These are phyloP conservation scores for Tagetes patula DNA, from an alignment of 129 eudicot species.

Conservation along the genomic window DNA sequence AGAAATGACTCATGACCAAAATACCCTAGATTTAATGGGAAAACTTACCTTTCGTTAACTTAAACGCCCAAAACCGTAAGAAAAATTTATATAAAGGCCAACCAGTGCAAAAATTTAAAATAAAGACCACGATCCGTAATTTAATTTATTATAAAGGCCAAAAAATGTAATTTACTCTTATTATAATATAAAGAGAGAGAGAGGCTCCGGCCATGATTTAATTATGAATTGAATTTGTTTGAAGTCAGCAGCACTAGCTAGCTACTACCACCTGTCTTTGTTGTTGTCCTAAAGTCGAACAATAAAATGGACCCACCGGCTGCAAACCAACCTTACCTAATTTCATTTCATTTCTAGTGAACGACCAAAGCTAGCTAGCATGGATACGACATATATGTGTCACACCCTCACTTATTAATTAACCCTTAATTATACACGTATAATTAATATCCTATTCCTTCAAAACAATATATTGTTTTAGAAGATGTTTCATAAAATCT, in stretches of 20 bases:
- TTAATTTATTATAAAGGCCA: not conserved
- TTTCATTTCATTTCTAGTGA: slow-evolving; percentile 17
- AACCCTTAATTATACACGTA: no score
- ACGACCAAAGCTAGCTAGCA: not conserved
- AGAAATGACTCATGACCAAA: no score
- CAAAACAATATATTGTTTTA: no score
- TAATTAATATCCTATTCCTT: no score
- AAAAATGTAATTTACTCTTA: not conserved
- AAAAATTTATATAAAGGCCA: no score
- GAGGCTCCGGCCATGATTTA: no score
- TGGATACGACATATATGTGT: not conserved
- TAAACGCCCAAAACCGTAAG: no score
- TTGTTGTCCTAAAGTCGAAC: slow-evolving; percentile 24
- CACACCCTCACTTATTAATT: not conserved
- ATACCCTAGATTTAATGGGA: no score
- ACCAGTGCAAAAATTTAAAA: no score
- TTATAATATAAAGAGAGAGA: not conserved
- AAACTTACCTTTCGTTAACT: no score
- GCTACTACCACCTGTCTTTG: not conserved
- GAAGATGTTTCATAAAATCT: no score
- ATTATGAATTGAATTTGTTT: not conserved
- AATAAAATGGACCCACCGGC: slow-evolving; percentile 15
- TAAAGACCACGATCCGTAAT: no score
- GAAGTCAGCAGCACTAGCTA: not conserved
- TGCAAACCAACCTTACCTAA: slow-evolving; percentile 29